Conservation (phyloP, 2,329 filamentous ascomycete genomes). For the Apiospora rasikravindrae region DNA sequence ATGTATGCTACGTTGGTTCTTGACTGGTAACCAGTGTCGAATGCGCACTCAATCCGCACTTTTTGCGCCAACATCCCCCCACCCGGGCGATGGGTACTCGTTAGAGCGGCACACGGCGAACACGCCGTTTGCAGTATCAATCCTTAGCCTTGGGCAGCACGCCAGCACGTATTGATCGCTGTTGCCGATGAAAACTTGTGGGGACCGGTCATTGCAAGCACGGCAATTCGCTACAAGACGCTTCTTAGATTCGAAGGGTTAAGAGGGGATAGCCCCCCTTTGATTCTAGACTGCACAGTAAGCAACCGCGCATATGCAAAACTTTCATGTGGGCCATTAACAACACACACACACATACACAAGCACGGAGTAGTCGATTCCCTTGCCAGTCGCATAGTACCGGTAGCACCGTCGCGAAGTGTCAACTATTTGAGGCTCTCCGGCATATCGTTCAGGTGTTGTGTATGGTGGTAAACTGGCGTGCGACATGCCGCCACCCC, state of each 20-base stretch:
- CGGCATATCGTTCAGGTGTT: not conserved
- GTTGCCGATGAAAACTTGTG: not conserved
- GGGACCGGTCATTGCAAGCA: not conserved
- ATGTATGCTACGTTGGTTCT: not conserved
- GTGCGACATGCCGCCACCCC: not conserved
- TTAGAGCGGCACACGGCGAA: not conserved
- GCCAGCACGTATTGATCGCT: not conserved
- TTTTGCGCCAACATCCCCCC: not conserved
- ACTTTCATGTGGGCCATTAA: not conserved
- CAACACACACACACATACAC: not conserved
- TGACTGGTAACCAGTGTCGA: not conserved
- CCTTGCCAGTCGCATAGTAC: not conserved
- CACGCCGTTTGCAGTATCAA: not conserved
- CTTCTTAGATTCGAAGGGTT: not conserved
- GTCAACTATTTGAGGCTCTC: not conserved
- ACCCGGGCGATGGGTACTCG: not conserved
- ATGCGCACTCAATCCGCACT: not conserved
- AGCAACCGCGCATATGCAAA: conserved; percentile 1
- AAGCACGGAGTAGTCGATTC: too few species aligned
- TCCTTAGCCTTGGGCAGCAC: not conserved
- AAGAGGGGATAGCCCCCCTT: not conserved
- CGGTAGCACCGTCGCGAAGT: not conserved
- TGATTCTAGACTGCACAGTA: not conserved
- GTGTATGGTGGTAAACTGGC: not conserved
- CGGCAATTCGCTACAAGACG: not conserved